These are phyloP conservation scores for Penicillium concentricum DNA, from an alignment of 2,329 filamentous ascomycete species.

Conservation along the genomic window DNA sequence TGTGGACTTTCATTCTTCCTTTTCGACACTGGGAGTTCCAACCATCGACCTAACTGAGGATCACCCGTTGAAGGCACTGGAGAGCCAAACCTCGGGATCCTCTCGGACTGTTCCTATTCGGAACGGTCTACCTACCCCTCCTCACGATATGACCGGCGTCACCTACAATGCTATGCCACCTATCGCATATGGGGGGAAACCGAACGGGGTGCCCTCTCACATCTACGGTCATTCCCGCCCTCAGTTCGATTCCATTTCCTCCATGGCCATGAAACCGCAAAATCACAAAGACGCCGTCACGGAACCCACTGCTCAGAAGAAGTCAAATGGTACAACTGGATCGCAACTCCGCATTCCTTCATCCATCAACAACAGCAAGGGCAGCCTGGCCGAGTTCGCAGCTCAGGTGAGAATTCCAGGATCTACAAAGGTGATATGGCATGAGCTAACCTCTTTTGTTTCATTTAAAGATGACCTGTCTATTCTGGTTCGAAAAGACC, in stretches of 20 bases:
- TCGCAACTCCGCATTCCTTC: slow-evolving; percentile 67
- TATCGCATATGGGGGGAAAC: slow-evolving; percentile 33
- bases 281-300: slow-evolving; percentile 24
- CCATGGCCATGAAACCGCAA: slow-evolving; percentile 25
- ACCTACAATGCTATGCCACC: slow-evolving; percentile 36
- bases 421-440: background rate
- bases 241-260: slow-evolving; percentile 21
- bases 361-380: slow-evolving; percentile 72
- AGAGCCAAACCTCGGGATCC: slow-evolving; percentile 19
- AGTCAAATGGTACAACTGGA: slow-evolving; percentile 38
- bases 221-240: slow-evolving; percentile 26
- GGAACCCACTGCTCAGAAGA: slow-evolving; percentile 27
- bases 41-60: slow-evolving; percentile 23
- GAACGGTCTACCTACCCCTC: slow-evolving; percentile 44
- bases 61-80: slow-evolving; percentile 14
- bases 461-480: slow-evolving; percentile 72
- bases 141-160: slow-evolving; percentile 44
- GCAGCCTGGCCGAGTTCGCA: slow-evolving; percentile 77
- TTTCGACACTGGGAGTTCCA: slow-evolving; percentile 26
- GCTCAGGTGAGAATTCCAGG: slow-evolving; percentile 60
- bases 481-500: slow-evolving; percentile 96
- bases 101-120: slow-evolving; percentile 38
- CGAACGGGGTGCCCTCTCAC: slow-evolving; percentile 26
- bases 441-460: background rate
- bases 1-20: slow-evolving; percentile 27